Percentiles rank a stretch among this genome's conserved stretches.
Conservation (phyloP, 768 basidiomycete species). For the Clathrus columnatus region DNA sequence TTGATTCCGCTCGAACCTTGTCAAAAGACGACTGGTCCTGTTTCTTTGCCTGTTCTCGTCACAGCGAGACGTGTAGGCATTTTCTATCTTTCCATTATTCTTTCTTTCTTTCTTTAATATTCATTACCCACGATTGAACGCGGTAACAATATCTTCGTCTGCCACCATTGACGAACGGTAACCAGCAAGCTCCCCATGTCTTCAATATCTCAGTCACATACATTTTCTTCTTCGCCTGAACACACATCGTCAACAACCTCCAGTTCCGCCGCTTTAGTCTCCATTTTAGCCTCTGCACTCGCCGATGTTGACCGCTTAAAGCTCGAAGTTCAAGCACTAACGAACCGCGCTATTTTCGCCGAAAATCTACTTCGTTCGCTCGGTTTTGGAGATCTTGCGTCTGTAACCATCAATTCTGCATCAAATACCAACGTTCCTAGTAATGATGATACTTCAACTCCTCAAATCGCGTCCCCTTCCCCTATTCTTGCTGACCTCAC, state of each 20-base stretch:
- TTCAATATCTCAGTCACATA: not conserved
- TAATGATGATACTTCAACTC: not conserved
- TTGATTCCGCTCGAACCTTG: no score
- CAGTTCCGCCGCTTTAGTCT: not conserved
- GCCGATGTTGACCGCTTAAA: not conserved
- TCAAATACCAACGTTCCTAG: not conserved
- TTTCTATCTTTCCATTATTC: no score
- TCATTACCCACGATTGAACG: no score
- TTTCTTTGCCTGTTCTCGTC: no score
- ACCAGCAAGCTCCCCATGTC: no score
- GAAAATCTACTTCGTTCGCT: not conserved
- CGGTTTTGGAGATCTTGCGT: no score
- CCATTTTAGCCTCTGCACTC: slow-evolving; percentile 2
- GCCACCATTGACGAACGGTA: no score
- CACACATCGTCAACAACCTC: not conserved
- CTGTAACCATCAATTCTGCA: not conserved
- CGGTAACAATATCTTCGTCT: no score
- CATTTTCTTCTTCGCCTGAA: not conserved
- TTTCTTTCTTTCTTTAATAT: no score
- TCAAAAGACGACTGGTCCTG: no score
- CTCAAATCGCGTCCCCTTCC: not conserved
- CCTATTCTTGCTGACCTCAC: not conserved
- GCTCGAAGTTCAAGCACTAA: not conserved
- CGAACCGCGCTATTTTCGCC: not conserved
- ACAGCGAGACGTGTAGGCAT: no score